Evolutionary conservation across 1,284 basidiomycete genomes (phyloP).

Genomic region (Malassezia restricta): DNA sequence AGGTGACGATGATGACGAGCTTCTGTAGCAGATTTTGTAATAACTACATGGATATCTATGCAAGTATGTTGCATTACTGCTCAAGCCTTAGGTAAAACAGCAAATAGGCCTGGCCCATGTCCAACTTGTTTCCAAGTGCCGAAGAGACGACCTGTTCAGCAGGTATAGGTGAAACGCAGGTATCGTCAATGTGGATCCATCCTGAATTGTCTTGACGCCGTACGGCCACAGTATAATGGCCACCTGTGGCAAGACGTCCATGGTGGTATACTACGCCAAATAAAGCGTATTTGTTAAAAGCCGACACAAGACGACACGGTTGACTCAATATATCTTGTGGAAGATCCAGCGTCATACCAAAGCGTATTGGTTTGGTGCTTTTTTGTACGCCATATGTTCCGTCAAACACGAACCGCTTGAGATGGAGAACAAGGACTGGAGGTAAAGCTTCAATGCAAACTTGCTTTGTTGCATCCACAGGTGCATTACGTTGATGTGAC

Average conservation of each 20-base stretch:
- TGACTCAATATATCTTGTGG: conserved; percentile 42
- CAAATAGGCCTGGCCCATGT: conserved; percentile 25
- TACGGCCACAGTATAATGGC: conserved; percentile 89
- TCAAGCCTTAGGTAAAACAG: conserved; percentile 10
- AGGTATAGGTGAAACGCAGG: conserved; percentile 55
- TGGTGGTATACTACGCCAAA: conserved; percentile 93
- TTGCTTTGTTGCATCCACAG: conserved; percentile 73
- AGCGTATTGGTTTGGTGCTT: conserved; percentile 67
- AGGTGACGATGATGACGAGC: conserved; percentile 43
- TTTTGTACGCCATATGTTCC: conserved; percentile 71
- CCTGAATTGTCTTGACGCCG: conserved; percentile 60
- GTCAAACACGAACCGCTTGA: conserved; percentile 88
- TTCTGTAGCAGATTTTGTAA: conserved; percentile 17
- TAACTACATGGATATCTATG: not conserved
- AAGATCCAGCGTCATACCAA: conserved; percentile 66
- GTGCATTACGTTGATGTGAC: conserved; percentile 35
- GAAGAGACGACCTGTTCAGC: conserved; percentile 64
- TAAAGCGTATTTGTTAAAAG: conserved; percentile 61
- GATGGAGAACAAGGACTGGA: conserved; percentile 72
- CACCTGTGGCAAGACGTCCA: conserved; percentile 74
- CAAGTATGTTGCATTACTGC: not conserved
- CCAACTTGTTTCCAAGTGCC: conserved; percentile 23
- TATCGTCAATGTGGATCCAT: conserved; percentile 90
- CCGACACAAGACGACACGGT: conserved; percentile 27
- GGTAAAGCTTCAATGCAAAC: conserved; percentile 76